These are phyloP conservation scores for Dittrichia graveolens DNA, from an alignment of 129 eudicot genomes.

Conservation along the genomic window DNA sequence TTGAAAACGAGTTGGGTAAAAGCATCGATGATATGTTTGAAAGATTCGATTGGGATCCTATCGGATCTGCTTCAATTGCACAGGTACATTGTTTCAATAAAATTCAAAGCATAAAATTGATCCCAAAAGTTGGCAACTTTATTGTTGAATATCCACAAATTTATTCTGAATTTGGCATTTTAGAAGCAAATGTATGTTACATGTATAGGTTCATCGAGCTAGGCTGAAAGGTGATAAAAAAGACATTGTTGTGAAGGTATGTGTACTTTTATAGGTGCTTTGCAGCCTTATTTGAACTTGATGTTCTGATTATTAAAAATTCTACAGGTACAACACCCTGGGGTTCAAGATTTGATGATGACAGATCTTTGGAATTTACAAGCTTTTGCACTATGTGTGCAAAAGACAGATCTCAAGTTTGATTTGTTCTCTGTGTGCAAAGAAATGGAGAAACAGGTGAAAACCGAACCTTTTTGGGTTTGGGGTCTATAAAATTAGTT, in stretches of 20 bases:
- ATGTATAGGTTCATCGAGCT: slow-evolving; percentile 86
- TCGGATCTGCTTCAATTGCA: slow-evolving; percentile 97
- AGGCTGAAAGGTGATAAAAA: slow-evolving; percentile 69
- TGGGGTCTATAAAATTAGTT: neutral
- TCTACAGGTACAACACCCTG: slow-evolving; percentile 90
- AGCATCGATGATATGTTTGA: slow-evolving; percentile 71
- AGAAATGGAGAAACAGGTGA: slow-evolving; percentile 99
- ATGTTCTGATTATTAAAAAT: slow-evolving; percentile 1
- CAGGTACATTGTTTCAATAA: slow-evolving; percentile 52
- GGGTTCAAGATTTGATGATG: slow-evolving; percentile 92
- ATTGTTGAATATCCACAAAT: neutral
- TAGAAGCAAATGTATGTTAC: slow-evolving; percentile 8
- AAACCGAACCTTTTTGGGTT: neutral
- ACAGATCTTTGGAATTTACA: slow-evolving; percentile 92
- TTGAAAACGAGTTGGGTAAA: slow-evolving; percentile 85
- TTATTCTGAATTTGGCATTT: neutral
- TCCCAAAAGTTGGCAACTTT: slow-evolving; percentile 11
- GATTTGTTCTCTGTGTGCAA: slow-evolving; percentile 83
- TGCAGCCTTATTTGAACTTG: slow-evolving; percentile 6
- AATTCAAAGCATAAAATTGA: slow-evolving; percentile 15
- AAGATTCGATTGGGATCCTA: slow-evolving; percentile 69
- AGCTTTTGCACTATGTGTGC: slow-evolving; percentile 88
- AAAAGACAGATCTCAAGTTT: slow-evolving; percentile 87
- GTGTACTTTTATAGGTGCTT: slow-evolving; percentile 5
- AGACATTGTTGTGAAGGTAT: slow-evolving; percentile 91